Percentiles rank a stretch among this genome's conserved stretches.
These are phyloP conservation scores for Monosporascus sp. DNA, from an alignment of 2,329 filamentous ascomycete genomes.

Conservation along the genomic window DNA sequence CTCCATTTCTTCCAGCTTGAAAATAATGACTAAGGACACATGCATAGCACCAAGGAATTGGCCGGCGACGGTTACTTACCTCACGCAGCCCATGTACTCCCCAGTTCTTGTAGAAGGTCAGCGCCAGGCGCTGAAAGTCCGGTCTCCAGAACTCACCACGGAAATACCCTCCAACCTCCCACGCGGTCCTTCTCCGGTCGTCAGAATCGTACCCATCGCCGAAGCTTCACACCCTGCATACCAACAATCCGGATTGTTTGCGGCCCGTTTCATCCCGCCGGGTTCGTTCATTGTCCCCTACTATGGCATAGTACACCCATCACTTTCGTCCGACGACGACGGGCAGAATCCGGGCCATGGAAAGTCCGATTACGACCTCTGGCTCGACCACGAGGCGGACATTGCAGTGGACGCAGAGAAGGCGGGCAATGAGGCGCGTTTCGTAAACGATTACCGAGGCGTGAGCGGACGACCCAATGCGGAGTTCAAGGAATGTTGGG, in stretches of 20 bases:
- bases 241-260: conserved; percentile 57
- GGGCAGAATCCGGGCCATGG: conserved; percentile 31
- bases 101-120: conserved; percentile 39
- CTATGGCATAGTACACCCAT: conserved; percentile 52
- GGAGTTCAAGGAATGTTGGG: conserved; percentile 56
- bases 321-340: conserved; percentile 20
- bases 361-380: conserved; percentile 59
- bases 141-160: conserved; percentile 20
- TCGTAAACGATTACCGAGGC: conserved; percentile 62
- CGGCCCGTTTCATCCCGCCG: conserved; percentile 45
- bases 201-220: conserved; percentile 49
- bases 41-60: conserved; percentile 48
- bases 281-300: conserved; percentile 57
- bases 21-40: conserved; percentile 16
- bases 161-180: conserved; percentile 30
- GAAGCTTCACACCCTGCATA: conserved; percentile 49
- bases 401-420: conserved; percentile 55
- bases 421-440: conserved; percentile 58
- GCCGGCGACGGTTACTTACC: conserved; percentile 48
- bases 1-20: conserved; percentile 1
- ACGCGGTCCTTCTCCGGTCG: conserved; percentile 40
- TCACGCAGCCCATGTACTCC: conserved; percentile 44
- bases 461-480: conserved; percentile 48
- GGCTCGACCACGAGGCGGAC: conserved; percentile 50
- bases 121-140: conserved; percentile 30